Evolutionary conservation across 1,139 yeast species (phyloP), one percentile per base, ranked within the genome.

Genomic region (Yamadazyma aaseri): DNA sequence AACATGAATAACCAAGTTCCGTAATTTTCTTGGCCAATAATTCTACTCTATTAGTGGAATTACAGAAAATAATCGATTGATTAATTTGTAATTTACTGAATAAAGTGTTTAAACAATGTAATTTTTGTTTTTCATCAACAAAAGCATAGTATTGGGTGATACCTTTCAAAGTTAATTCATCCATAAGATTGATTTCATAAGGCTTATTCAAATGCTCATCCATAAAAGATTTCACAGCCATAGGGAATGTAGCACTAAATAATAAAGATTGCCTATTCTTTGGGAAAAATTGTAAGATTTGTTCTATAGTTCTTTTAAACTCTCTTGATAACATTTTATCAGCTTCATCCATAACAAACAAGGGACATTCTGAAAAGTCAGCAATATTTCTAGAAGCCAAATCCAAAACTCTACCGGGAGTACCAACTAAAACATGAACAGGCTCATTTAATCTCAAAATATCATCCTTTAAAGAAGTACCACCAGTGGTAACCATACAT

Each of bases 401-500:
- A 64, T 92, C 99, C 46, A 92, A 76, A 28, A 92, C 92, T 71
- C 99, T 82, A 52, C 99, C 99, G 4, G 96, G 96, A 32, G 97
- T 89, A 45, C 96, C 96, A 28, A 89, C 97, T 41, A 89, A 67
- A 31, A 89, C 78, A 59, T 89, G 96, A 24, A 89, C 97, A 5
- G 96, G 85, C 36, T 92, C 97, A 54, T 85, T 79, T 53, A 92
- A 74, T 71, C 98, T 84, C 54, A 92, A 65, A 53, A 92, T 90
- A 65, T 92, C 99, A 64, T 92, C 98, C 63, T 86, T 81, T 50
- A 92, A 73, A 39, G 86, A 79, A 31, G 98, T 94, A 57, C 99
- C 99, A 63, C 99, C 99, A 12, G 98, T 92, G 60, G 97, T 86
- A 40, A 92, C 97, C 97, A 94, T 92, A 59, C 95, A 89, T 58